Percentiles rank a stretch among this genome's conserved stretches.
phyloP scores from a whole-genome alignment of 768 basidiomycete genomes.

The Favolaschia claudopus region DNA sequence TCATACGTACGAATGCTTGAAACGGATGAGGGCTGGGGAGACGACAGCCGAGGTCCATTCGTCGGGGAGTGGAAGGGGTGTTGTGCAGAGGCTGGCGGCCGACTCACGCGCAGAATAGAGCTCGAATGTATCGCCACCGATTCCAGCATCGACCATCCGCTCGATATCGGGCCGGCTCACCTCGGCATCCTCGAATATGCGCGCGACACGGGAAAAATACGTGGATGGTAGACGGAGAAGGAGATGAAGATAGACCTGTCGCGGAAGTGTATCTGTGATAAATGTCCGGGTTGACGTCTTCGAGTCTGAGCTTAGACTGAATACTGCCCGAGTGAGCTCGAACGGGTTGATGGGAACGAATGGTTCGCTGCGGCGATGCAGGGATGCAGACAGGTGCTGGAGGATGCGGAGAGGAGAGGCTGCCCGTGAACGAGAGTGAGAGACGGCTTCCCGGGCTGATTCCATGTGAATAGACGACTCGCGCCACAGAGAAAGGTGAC shows the following conservation, averaged over 20 bases:
- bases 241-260: constrained; percentile 51
- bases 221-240: constrained; percentile 78
- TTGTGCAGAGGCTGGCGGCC: constrained; percentile 21
- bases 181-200: constrained; percentile 80
- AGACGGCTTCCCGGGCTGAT: constrained; percentile 55
- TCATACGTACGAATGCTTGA: constrained; percentile 50
- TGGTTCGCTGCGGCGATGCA: constrained; percentile 58
- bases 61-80: constrained; percentile 56
- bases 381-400: constrained; percentile 57
- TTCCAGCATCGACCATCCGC: constrained; percentile 55
- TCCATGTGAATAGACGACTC: no score
- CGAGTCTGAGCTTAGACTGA: constrained; percentile 11
- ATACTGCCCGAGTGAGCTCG: constrained; percentile 35
- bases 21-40: constrained; percentile 69
- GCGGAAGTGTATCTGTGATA: constrained; percentile 48
- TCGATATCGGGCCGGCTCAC: constrained; percentile 77
- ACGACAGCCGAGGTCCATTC: constrained; percentile 62
- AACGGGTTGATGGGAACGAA: constrained; percentile 68
- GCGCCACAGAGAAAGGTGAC: constrained; percentile 1
- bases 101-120: not conserved
- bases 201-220: constrained; percentile 81
- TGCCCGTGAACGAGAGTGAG: constrained; percentile 60
- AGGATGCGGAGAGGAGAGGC: constrained; percentile 69
- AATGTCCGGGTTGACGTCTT: constrained; percentile 32
- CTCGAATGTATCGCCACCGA: constrained; percentile 26